Evolutionary conservation across 345 rosid species (phyloP), one percentile per base, ranked within the genome.

Genomic region (Salix caprea): DNA sequence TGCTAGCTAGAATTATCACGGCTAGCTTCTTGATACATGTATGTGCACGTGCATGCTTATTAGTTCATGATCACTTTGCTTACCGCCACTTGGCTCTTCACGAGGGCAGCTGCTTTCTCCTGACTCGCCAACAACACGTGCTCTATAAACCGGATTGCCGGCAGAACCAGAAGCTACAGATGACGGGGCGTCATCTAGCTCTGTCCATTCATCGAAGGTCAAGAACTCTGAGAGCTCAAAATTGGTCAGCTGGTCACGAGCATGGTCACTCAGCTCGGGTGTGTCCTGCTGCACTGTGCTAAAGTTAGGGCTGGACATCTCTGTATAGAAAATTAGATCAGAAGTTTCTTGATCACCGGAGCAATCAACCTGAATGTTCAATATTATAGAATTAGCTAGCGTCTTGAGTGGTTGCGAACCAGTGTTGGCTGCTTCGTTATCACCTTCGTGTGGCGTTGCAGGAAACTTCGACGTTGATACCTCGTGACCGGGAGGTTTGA

Each of bases 171-270:
- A 77, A 68, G 78, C 67, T 34, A 74, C 69, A 39, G 84, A 74
- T 3, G 83, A 71, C 39, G 84, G 88, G 56, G 85, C 88, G 13
- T 84, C 87, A 28, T 65, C 74, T 60, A 68, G 44, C 44, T 89
- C 86, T 16, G 76, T 28, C 96, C 93, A 93, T 66, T 83, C 91
- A 54, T 88, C 91, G 28, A 89, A 77, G 67, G 69, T 76, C 13
- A 84, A 73, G 68, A 84, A 85, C 18, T 90, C 97, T 1, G 89
- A 78, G 24, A 88, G 58, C 75, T 92, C 92, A 46, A 92, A 89
- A 60, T 74, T 80, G 30, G 89, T 75, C 4, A 7, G 19, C 32
- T 54, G 77, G 6, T 81, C 82, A 5, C 48, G 48, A 7, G 52
- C 80, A 73, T 58, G 77, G 69, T 82, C 86, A 77, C 80, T 78